Evolutionary conservation across 2,329 filamentous ascomycete genomes (phyloP), one percentile per base, ranked within the genome.

Genomic region (Camptophora hylomeconis): DNA sequence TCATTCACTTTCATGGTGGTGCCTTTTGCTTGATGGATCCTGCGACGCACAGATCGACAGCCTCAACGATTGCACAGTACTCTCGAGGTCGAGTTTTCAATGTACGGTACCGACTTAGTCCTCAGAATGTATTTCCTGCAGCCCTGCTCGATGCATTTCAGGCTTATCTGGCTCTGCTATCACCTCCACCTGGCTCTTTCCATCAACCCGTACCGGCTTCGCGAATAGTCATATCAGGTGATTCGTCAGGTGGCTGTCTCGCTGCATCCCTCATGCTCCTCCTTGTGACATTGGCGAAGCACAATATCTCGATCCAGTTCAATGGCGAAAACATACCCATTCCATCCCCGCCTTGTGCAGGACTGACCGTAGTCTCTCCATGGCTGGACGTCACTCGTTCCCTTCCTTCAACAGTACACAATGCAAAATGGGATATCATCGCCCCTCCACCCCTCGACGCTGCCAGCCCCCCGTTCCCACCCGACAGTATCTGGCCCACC

Each of bases 61-160:
- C n/a, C n/a, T n/a, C n/a, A n/a, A n/a, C n/a, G n/a, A n/a, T n/a
- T n/a, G 20, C 37, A 57, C 2, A 53, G 51, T 13, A 55, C 49
- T 29, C 34, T 45, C 7, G 56, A 53, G 52, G 53, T 7, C 52
- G 50, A 4, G 48, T 48, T n/a, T 41, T 61, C 15, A 59, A 54
- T 11, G 51, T 63, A 17, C 48, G 53, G 26, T 61, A 61, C 33
- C 52, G 59, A 28, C 50, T 61, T 4, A 56, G 57, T 2, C 58
- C 59, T 7, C 56, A 62, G 26, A 47, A 59, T 23, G 54, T 57
- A 8, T 63, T 61, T 33, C 59, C 58, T 5, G 49, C 58, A 2
- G 54, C 53, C 2, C 37, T 62, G 3, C 46, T 61, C 20, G 58
- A 62, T 39, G 48, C 52, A 15, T 41, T 62, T 7, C 44, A 53